phyloP scores from a whole-genome alignment of 2,329 filamentous ascomycete species.

The Graphilbum sp. region DNA sequence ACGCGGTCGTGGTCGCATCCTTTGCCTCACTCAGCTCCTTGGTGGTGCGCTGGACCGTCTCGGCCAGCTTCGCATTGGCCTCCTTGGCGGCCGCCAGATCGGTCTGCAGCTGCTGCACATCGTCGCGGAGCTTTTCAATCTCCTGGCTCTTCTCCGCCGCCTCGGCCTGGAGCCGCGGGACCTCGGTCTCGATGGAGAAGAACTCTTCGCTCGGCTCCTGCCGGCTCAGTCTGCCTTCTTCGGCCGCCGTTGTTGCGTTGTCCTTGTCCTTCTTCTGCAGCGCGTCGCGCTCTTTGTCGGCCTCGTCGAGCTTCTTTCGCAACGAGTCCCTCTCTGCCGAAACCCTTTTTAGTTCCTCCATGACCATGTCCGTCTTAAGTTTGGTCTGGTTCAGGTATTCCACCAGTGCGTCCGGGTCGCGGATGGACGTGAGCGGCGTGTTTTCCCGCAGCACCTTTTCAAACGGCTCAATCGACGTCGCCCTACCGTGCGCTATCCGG shows the following conservation, averaged over 20 bases:
- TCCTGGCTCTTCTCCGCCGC: neutral
- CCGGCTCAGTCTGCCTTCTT: constrained; percentile 16
- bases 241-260: constrained; percentile 11
- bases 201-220: constrained; percentile 46
- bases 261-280: constrained; percentile 30
- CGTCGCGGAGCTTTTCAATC: constrained; percentile 42
- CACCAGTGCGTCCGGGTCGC: constrained; percentile 65
- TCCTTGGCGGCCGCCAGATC: constrained; percentile 54
- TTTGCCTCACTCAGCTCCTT: constrained; percentile 32
- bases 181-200: constrained; percentile 83
- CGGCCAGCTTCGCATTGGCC: constrained; percentile 47
- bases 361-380: constrained; percentile 77
- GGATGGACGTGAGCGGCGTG: constrained; percentile 78
- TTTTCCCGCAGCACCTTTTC: constrained; percentile 83
- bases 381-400: constrained; percentile 85
- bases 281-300: constrained; percentile 19
- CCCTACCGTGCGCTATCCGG: constrained; percentile 73
- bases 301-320: constrained; percentile 59
- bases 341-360: constrained; percentile 82
- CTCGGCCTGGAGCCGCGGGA: constrained; percentile 52
- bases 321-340: constrained; percentile 65
- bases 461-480: constrained; percentile 80
- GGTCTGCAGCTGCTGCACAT: constrained; percentile 52
- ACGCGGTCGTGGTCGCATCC: constrained; percentile 14
- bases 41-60: constrained; percentile 51